A percentile compares a stretch with the other conserved stretches of the same genome.
These are phyloP conservation scores for Crithidia fasciculata DNA, from an alignment of 208 protist species.

Conservation along the genomic window DNA sequence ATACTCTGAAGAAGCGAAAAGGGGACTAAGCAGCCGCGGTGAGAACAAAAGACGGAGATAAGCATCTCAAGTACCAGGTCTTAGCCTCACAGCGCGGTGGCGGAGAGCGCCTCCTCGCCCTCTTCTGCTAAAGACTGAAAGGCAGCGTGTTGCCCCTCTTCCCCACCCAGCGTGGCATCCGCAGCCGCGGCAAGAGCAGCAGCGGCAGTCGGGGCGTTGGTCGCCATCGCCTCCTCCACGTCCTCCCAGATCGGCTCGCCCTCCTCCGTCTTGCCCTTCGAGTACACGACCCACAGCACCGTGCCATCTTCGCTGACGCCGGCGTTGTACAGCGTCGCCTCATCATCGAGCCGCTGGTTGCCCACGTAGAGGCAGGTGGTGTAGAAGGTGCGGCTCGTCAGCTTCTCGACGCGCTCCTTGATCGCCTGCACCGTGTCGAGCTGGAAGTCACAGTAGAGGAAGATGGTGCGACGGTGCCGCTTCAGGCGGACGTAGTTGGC, in stretches of 20 bases:
- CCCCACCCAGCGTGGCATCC: neutral
- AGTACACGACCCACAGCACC: conserved; percentile 83
- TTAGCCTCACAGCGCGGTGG: neutral
- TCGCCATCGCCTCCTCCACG: conserved; percentile 67
- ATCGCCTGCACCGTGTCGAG: conserved; percentile 91
- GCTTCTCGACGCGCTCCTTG: conserved; percentile 89
- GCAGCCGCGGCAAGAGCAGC: conserved; percentile 2
- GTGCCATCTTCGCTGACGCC: conserved; percentile 81
- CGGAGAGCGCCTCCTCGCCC: neutral
- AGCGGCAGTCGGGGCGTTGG: conserved; percentile 1
- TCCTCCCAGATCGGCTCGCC: conserved; percentile 80
- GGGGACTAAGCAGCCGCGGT: no score
- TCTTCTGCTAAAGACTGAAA: neutral
- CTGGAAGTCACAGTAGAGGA: conserved; percentile 90
- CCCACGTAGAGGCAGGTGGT: conserved; percentile 77
- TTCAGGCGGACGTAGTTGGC: conserved; percentile 83
- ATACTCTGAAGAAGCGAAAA: no score
- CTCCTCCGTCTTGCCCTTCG: conserved; percentile 64
- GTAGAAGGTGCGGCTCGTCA: conserved; percentile 83
- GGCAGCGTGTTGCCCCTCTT: neutral
- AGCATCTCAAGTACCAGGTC: no score
- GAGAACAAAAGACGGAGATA: neutral
- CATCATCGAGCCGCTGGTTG: conserved; percentile 80
- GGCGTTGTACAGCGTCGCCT: conserved; percentile 78
- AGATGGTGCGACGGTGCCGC: conserved; percentile 83